Evolutionary conservation across 331 rosid species (phyloP).

Genomic region (Stylosanthes scabra): DNA sequence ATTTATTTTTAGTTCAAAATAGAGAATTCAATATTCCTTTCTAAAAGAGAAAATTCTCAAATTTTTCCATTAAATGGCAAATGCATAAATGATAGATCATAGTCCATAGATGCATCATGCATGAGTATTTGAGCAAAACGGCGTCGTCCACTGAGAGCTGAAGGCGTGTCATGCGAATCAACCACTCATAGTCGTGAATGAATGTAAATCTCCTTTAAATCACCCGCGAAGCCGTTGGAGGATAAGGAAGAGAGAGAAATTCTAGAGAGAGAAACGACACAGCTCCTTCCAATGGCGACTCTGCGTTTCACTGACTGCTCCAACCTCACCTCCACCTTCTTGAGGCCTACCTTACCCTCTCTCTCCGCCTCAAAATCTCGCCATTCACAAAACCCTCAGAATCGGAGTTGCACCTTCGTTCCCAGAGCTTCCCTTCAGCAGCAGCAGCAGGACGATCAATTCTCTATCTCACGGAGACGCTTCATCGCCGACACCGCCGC

Average conservation of each 20-base stretch:
- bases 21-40: too few relatives aligned
- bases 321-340: slow-evolving; percentile 38
- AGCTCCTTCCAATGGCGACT: slow-evolving; percentile 61
- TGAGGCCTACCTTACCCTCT: slow-evolving; percentile 43
- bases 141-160: neutral
- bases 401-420: slow-evolving; percentile 24
- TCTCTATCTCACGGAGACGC: slow-evolving; percentile 57
- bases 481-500: slow-evolving; percentile 73
- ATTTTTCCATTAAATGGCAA: too few relatives aligned
- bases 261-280: neutral
- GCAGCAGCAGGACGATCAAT: slow-evolving; percentile 37
- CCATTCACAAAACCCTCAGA: slow-evolving; percentile 38
- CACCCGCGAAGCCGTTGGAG: slow-evolving; percentile 65
- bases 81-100: too few relatives aligned
- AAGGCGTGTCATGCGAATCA: neutral
- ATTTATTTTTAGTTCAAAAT: too few relatives aligned
- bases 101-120: too few relatives aligned
- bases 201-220: slow-evolving; percentile 23
- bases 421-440: slow-evolving; percentile 65
- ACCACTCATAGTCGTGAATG: neutral
- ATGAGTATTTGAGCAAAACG: neutral
- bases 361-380: slow-evolving; percentile 23
- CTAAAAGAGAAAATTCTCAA: too few relatives aligned
- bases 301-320: slow-evolving; percentile 60
- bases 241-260: slow-evolving; percentile 46